A percentile compares a stretch with the other conserved stretches of the same genome.
phyloP scores from a whole-genome alignment of 1,284 basidiomycete species.

The Meripilus lineatus region DNA sequence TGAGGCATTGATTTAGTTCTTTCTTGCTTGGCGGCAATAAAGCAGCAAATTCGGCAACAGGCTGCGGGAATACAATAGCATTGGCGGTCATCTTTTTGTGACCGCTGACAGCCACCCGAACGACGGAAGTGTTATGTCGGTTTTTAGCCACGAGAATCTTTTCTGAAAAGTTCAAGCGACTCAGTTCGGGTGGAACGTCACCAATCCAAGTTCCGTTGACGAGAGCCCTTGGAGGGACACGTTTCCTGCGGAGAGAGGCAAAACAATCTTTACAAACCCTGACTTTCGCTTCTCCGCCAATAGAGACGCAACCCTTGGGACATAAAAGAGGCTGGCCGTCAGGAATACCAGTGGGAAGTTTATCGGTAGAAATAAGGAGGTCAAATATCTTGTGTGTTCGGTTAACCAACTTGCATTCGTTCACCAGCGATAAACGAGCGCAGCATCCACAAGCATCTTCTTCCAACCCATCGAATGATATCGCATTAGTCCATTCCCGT shows the following conservation, averaged over 20 bases:
- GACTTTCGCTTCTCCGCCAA: no score
- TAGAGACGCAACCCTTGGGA: no score
- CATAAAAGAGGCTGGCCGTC: no score
- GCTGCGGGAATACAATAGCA: conserved; percentile 3
- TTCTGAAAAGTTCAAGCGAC: conserved; percentile 20
- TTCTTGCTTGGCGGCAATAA: background rate
- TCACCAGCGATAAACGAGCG: no score
- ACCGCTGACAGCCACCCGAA: conserved; percentile 15
- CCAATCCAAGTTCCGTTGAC: conserved; percentile 21
- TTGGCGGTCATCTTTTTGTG: background rate
- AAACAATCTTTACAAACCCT: no score
- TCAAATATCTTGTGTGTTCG: no score
- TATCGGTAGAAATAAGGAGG: no score
- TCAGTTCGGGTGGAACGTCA: conserved; percentile 17
- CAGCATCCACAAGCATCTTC: background rate
- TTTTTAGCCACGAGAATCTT: conserved; percentile 23
- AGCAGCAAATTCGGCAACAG: background rate
- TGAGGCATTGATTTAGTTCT: background rate
- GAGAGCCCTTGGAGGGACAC: conserved; percentile 7
- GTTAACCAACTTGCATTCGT: no score
- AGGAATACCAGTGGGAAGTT: no score
- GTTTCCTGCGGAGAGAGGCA: background rate
- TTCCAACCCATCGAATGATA: background rate
- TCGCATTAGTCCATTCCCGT: background rate
- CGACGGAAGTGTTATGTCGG: conserved; percentile 18